These are phyloP conservation scores for Naegleria fowleri DNA, from an alignment of 208 protist species.

Conservation along the genomic window DNA sequence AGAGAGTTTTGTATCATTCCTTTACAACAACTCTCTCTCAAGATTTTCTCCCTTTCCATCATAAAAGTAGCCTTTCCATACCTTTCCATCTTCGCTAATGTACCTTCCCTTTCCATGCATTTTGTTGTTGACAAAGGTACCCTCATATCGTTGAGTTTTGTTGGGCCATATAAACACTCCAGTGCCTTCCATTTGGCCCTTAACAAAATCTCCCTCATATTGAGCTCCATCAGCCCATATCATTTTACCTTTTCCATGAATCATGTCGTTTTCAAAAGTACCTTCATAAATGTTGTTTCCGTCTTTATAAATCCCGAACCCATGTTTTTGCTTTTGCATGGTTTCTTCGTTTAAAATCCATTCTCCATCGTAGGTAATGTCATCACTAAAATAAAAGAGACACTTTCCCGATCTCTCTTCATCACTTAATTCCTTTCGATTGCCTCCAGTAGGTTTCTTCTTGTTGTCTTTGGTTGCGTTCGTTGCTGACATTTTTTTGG, in stretches of 20 bases:
- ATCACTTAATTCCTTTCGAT: background rate
- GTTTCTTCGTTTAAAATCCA: background rate
- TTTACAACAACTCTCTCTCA: background rate
- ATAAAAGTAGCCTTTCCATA: constrained; percentile 11
- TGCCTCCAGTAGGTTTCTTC: background rate
- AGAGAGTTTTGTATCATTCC: no score
- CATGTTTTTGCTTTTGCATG: constrained; percentile 17
- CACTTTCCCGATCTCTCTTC: background rate
- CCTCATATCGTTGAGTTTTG: constrained; percentile 11
- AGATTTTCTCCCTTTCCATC: constrained; percentile 14
- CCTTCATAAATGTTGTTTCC: background rate
- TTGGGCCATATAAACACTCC: background rate
- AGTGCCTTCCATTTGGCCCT: background rate
- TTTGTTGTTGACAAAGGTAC: constrained; percentile 27
- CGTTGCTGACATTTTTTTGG: background rate
- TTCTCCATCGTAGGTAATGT: background rate
- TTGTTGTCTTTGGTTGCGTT: background rate
- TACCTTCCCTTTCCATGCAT: constrained; percentile 34
- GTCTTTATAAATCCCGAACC: constrained; percentile 3
- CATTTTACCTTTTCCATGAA: constrained; percentile 23
- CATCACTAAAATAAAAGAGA: background rate
- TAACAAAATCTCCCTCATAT: constrained; percentile 4
- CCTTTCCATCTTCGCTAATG: background rate
- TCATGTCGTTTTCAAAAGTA: background rate
- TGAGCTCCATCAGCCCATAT: background rate